These are phyloP conservation scores for Candida awuae DNA, from an alignment of 805 yeast genomes.

Conservation along the genomic window DNA sequence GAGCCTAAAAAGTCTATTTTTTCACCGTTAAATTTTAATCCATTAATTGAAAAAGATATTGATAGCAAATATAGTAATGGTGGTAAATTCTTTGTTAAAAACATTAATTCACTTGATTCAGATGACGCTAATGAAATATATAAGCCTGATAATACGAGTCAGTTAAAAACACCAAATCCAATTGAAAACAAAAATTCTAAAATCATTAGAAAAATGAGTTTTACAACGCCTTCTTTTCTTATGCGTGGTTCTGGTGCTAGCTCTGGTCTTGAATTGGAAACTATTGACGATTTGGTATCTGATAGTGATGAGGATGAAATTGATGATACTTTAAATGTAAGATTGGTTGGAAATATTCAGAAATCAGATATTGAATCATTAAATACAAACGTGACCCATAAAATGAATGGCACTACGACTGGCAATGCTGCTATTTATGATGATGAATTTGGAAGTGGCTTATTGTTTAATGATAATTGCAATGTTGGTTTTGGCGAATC, in stretches of 20 bases:
- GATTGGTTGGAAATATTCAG: neutral
- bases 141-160: too few species aligned
- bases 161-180: too few species aligned
- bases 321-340: neutral
- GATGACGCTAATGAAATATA: too few species aligned
- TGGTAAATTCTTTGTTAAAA: slow-evolving; percentile 71
- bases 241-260: slow-evolving; percentile 9
- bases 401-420: too few species aligned
- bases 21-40: slow-evolving; percentile 77
- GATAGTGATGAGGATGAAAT: slow-evolving; percentile 25
- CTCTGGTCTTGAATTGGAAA: slow-evolving; percentile 7
- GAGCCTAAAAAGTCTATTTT: slow-evolving; percentile 51
- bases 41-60: slow-evolving; percentile 63
- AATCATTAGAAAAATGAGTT: neutral
- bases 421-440: too few species aligned
- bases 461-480: too few species aligned
- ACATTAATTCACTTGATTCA: neutral
- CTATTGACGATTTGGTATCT: slow-evolving; percentile 19
- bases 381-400: too few species aligned
- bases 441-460: too few species aligned
- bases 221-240: slow-evolving; percentile 21
- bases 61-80: slow-evolving; percentile 86
- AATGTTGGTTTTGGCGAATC: neutral
- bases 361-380: too few species aligned
- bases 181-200: too few species aligned